phyloP scores from a whole-genome alignment of 495 filamentous ascomycete genomes.

The Xylaria grammica region DNA sequence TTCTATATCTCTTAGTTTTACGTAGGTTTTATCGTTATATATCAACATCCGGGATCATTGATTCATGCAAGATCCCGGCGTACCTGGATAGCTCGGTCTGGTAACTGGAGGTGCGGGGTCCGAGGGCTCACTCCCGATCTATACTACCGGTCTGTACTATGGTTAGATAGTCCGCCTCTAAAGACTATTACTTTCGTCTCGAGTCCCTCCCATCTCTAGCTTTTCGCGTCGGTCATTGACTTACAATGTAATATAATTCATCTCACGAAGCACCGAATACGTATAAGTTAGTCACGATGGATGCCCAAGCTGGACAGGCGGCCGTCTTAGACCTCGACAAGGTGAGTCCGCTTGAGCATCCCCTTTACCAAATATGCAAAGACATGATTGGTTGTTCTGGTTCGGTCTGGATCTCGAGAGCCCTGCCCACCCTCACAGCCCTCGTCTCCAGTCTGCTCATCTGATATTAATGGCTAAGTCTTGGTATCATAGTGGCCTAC shows the following conservation, averaged over 20 bases:
- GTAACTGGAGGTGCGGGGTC: constrained; percentile 1
- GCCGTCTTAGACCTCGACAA: constrained; percentile 21
- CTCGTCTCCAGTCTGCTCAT: not conserved
- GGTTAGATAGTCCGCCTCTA: not conserved
- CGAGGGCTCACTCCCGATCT: constrained; percentile 6
- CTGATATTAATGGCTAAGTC: not conserved
- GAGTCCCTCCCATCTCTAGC: not conserved
- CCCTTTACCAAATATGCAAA: not conserved
- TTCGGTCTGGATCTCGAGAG: not conserved
- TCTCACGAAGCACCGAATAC: not conserved
- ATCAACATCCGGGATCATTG: not conserved
- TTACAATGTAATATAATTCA: not conserved
- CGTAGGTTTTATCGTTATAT: too few relatives aligned
- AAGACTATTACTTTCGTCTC: not conserved
- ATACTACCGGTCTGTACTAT: not conserved
- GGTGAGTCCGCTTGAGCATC: not conserved
- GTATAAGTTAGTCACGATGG: constrained; percentile 1
- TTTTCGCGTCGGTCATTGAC: not conserved
- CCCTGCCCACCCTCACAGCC: not conserved
- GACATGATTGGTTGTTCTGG: not conserved
- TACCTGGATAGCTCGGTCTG: not conserved
- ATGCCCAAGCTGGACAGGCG: constrained; percentile 6
- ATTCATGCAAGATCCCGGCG: not conserved
- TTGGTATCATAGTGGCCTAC: constrained; percentile 34
- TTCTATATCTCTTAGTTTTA: too few relatives aligned